Evolutionary conservation across 352 stramenopile genomes (phyloP), one percentile per base, ranked within the genome.

Genomic region (Phytophthora pseudosyringae): DNA sequence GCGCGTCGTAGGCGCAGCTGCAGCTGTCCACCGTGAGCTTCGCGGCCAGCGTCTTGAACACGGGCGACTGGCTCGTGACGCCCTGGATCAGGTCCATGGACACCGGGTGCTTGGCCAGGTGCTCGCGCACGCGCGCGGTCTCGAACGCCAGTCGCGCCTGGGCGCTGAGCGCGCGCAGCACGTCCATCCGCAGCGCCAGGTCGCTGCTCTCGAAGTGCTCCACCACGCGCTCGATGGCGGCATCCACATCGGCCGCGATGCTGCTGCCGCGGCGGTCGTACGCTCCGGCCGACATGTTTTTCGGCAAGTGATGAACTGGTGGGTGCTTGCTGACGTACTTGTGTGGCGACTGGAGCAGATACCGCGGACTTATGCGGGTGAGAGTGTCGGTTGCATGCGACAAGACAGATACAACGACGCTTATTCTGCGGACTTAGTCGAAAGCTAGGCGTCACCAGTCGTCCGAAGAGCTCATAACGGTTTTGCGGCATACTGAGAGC

Each of bases 161-260:
- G 33, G 61, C 67, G 31, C 77, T 78, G 35, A 93, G 68, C 7
- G 73, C 73, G 12, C 85, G 81, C 48, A 93, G 66, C 52, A 90
- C 81, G 41, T 93, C 85, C 18, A 90, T 52, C 15, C 85, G 82
- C 60, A 93, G 56, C 21, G 82, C 85, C 32, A 88, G 35, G 48
- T 93, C 81, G 49, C 75, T 82, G 26, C 83, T 74, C 43, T 93
- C 85, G 40, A 93, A 91, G 32, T 93, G 79, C 21, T 76, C 54
- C 8, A 93, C 81, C 31, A 91, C 73, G 45, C 81, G 81, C 76
- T 93, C 83, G 62, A 91, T 90, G 15, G 80, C 76, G 11, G 72
- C 80, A 71, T 90, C 78, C 29, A 93, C 68, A 40, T 84, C 75
- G 32, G 56, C 41, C 40, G 76, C 78, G 52, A 90, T 79, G 72